Conservation (phyloP, 805 yeast genomes). For the Pichia cabralensis region DNA sequence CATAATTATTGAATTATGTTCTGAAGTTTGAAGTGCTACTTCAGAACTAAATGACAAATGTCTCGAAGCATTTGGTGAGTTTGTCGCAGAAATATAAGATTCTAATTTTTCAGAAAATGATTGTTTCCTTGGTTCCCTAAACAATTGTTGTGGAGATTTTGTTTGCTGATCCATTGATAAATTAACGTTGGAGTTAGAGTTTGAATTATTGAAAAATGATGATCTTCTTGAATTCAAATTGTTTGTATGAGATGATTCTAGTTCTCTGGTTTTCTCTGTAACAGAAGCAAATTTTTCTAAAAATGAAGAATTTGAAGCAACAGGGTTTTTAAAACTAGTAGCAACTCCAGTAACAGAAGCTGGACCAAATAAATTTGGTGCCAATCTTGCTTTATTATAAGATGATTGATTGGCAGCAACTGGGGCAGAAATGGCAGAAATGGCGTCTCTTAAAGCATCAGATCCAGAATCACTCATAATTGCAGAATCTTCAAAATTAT, state of each 20-base stretch:
- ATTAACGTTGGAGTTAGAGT: too few species aligned
- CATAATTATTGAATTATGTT: too few species aligned
- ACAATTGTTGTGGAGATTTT: conserved; percentile 21
- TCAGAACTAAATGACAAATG: conserved; percentile 24
- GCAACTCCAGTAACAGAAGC: conserved; percentile 48
- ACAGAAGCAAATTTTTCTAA: conserved; percentile 54
- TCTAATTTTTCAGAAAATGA: conserved; percentile 57
- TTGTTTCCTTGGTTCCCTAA: conserved; percentile 30
- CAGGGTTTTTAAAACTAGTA: conserved; percentile 22
- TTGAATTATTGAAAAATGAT: conserved; percentile 35
- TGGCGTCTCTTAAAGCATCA: conserved; percentile 23
- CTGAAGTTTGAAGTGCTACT: conserved; percentile 1
- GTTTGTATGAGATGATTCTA: conserved; percentile 33
- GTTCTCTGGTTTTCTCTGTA: conserved; percentile 61
- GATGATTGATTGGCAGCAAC: conserved; percentile 12
- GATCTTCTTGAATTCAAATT: conserved; percentile 42
- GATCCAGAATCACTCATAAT: conserved; percentile 26
- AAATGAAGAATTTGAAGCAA: conserved; percentile 30
- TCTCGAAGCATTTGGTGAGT: conserved; percentile 21
- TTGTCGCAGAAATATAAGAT: conserved; percentile 30
- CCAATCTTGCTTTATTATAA: conserved; percentile 22
- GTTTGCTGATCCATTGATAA: too few species aligned
- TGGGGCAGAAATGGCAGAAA: conserved; percentile 27
- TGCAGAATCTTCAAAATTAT: conserved; percentile 18
- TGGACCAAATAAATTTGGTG: conserved; percentile 39